Conservation (phyloP, 2,329 filamentous ascomycete species). For the Fusarium cyanostomum region DNA sequence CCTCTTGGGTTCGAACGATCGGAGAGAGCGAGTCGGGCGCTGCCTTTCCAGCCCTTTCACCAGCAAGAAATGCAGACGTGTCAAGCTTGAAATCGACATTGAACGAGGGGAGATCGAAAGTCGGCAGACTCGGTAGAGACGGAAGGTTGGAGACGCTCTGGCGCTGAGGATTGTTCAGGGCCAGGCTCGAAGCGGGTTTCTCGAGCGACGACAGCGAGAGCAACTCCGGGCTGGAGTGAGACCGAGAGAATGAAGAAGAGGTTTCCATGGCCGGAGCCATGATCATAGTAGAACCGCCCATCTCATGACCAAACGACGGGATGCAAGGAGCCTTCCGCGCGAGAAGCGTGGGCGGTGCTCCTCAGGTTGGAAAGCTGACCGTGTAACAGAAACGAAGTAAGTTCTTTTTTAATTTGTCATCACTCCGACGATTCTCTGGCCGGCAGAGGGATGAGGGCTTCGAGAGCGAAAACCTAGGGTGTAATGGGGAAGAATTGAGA, state of each 20-base stretch:
- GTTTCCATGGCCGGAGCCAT: slow-evolving; percentile 52
- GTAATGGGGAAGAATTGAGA: slow-evolving; percentile 15
- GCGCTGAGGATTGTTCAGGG: slow-evolving; percentile 31
- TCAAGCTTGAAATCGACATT: slow-evolving; percentile 61
- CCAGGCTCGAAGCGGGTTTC: slow-evolving; percentile 35
- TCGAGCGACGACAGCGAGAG: slow-evolving; percentile 44
- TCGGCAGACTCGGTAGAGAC: slow-evolving; percentile 44
- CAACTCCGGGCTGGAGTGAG: slow-evolving; percentile 49
- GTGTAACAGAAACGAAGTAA: slow-evolving; percentile 38
- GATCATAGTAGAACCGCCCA: slow-evolving; percentile 50
- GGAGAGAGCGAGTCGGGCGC: slow-evolving; percentile 23
- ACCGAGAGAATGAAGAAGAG: slow-evolving; percentile 46
- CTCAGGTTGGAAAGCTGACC: slow-evolving; percentile 35
- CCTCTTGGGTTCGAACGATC: slow-evolving; percentile 37
- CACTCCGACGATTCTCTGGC: slow-evolving; percentile 41
- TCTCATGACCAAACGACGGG: slow-evolving; percentile 45
- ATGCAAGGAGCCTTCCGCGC: slow-evolving; percentile 31
- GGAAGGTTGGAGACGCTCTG: slow-evolving; percentile 28
- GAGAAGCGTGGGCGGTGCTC: slow-evolving; percentile 31
- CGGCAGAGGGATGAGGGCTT: slow-evolving; percentile 38
- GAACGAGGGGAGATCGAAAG: slow-evolving; percentile 64
- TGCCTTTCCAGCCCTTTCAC: slow-evolving; percentile 24
- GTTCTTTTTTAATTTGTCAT: slow-evolving; percentile 41
- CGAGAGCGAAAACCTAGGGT: slow-evolving; percentile 11
- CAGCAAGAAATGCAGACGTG: slow-evolving; percentile 54